Base-by-base conservation (phyloP, 306 rosid genomes). In the Lagenaria siceraria region DNA sequence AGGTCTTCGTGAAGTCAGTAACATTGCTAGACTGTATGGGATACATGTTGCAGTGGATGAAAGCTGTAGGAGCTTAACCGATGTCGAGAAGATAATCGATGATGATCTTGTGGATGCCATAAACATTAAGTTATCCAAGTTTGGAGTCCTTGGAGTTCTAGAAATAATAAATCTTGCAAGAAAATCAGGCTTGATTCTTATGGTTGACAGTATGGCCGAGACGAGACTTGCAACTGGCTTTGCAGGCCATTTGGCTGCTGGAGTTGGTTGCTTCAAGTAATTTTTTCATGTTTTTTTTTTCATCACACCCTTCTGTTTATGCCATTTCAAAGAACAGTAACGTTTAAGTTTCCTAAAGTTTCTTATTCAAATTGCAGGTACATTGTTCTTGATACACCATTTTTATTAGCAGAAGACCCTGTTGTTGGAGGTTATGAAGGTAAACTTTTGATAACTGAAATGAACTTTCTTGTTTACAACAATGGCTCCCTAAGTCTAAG, bases 191-290 rank as follows among this genome's bases (percentile, higher is more conserved):
- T 33, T 62, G 82, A 73, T 48, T 61, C 78, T 80, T 21, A 40
- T 74, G 69, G 15, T 80, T 18, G 82, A 80, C 38, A 74, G 82
- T 55, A 61, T 80, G 66, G 78, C 69, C 6, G 79, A 73, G 82
- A 80, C 82, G 27, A 73, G 78, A 51, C 78, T 80, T 6, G 82
- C 54, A 7, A 80, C 78, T 7, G 82, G 82, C 55, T 80, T 80
- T 60, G 82, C 82, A 59, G 82, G 82, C 43, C 82, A 80, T 80
- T 35, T 80, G 78, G 79, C 82, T 62, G 77, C 78, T 14, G 82
- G 82, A 31, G 54, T 74, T 62, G 82, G 82, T 46, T 80, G 82
- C 78, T 80, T 80, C 79, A 80, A 74, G 82, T 80, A 80, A 74
- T 17, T 22, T 19, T n/a, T 79, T 31, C 40, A 58, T 19, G 24